A percentile compares a stretch with the other conserved stretches of the same genome.
Evolutionary conservation across 2,329 filamentous ascomycete genomes (phyloP).

Genomic region (Penicillium psychrosexuale): DNA sequence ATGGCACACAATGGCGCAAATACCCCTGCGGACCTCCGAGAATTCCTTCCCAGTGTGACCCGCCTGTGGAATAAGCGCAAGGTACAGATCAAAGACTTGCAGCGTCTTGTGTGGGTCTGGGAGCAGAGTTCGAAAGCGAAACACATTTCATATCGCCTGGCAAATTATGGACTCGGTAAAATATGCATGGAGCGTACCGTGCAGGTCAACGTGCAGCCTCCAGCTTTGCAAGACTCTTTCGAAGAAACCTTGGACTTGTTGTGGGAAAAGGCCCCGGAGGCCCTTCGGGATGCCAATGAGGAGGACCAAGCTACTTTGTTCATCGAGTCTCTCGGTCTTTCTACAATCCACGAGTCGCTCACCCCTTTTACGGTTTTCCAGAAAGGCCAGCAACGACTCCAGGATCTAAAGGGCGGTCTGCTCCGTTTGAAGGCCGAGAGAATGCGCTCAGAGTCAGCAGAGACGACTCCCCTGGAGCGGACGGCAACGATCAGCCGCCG

Average conservation of each 20-base stretch:
- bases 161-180: constrained; percentile 41
- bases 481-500: constrained; percentile 34
- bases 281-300: constrained; percentile 32
- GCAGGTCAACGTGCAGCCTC: constrained; percentile 35
- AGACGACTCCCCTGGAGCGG: constrained; percentile 23
- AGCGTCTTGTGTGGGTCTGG: constrained; percentile 64
- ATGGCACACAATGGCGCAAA: constrained; percentile 65
- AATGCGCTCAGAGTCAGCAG: constrained; percentile 22
- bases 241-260: constrained; percentile 41
- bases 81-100: constrained; percentile 64
- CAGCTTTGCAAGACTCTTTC: constrained; percentile 50
- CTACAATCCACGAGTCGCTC: constrained; percentile 38
- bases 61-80: constrained; percentile 69
- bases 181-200: constrained; percentile 36
- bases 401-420: constrained; percentile 41
- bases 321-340: constrained; percentile 32
- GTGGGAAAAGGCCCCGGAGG: constrained; percentile 36
- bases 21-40: constrained; percentile 61
- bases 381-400: constrained; percentile 41
- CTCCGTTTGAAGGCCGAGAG: constrained; percentile 38
- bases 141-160: constrained; percentile 35
- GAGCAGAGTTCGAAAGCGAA: constrained; percentile 31
- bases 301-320: constrained; percentile 35
- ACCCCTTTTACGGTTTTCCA: constrained; percentile 34
- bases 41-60: constrained; percentile 61